phyloP scores from a whole-genome alignment of 2,329 filamentous ascomycete species.

The Claviceps quebecensis region DNA sequence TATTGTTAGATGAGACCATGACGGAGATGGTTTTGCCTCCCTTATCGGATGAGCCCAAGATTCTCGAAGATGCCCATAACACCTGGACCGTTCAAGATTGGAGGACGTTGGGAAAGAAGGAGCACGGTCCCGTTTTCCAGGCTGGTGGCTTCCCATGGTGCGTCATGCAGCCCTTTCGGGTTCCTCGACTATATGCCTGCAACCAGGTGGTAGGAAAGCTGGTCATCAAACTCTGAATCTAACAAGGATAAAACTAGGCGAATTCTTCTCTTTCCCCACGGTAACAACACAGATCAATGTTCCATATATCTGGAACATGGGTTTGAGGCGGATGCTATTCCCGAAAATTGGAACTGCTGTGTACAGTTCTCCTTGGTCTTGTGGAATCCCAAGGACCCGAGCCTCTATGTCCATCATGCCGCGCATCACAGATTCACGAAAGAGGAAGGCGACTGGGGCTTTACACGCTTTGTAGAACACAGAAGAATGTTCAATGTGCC shows the following conservation, averaged over 20 bases:
- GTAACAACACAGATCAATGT: constrained; percentile 85
- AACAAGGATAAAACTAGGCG: constrained; percentile 42
- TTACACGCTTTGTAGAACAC: constrained; percentile 89
- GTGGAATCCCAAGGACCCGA: constrained; percentile 89
- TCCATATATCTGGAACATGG: constrained; percentile 97
- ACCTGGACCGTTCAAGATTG: constrained; percentile 87
- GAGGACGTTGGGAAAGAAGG: constrained; percentile 60
- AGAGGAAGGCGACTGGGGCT: constrained; percentile 96
- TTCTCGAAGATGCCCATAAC: constrained; percentile 57
- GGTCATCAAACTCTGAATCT: neutral
- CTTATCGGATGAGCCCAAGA: constrained; percentile 61
- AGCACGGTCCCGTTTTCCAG: constrained; percentile 78
- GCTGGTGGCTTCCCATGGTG: constrained; percentile 81
- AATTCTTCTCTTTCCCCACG: constrained; percentile 86
- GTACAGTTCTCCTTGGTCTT: constrained; percentile 90
- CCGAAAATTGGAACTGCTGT: constrained; percentile 92
- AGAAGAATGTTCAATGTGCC: constrained; percentile 67
- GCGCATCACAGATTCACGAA: constrained; percentile 95
- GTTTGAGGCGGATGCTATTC: constrained; percentile 59
- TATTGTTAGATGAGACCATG: constrained; percentile 60
- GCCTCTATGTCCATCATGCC: constrained; percentile 62
- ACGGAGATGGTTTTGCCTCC: constrained; percentile 64
- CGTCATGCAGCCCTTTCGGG: constrained; percentile 15
- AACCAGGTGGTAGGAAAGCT: neutral
- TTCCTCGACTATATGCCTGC: neutral